Base-by-base conservation (phyloP, 768 basidiomycete genomes). In the Mycena maculata region DNA sequence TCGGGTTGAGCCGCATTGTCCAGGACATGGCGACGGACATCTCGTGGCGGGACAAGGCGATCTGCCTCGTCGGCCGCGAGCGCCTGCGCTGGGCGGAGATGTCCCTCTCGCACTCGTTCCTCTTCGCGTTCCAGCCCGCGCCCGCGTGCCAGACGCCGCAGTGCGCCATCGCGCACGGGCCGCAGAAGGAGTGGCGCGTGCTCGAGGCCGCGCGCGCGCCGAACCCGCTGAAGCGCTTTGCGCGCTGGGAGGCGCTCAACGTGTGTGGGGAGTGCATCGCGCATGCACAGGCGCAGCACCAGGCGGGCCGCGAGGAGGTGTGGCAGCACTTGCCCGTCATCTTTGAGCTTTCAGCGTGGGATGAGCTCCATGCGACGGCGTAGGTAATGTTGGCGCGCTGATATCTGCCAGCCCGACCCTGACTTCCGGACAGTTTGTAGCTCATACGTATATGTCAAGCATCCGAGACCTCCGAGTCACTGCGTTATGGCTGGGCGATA, bases 161-260 rank as follows among this genome's bases (percentile, higher is more conserved):
- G 33, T 84, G 83, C 50, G 74, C 74, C 2, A 67, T 76, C 31
- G 76, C 81, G 12, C 69, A 79, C 13, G 79, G 82, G 0, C 82
- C 83, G 8, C 78, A 80, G 69, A 77, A 80, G 6, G 82, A 85
- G 68, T 85, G 84, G 84, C 81, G 81, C 54, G 67, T 79, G n/a
- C 55, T 83, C 12, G 81, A 81, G 65, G 75, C 78, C 49, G 75
- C 73, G 36, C 77, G 76, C 50, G 54, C 78, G 31, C 75, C 83
- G 69, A 33, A 73, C 33, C 75, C 75, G 20, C 59, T 76, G 39
- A 63, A 68, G 45, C 58, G 44, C 41, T 74, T 57, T 18, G 53
- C 31, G 20, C 62, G 61, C 27, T 74, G 73, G 73, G 23, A 65
- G 47, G 63, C 65, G 63, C 20, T 74, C 62, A 72, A 74, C 50